phyloP scores from a whole-genome alignment of 768 basidiomycete species.

The Chalciporus piperatus region DNA sequence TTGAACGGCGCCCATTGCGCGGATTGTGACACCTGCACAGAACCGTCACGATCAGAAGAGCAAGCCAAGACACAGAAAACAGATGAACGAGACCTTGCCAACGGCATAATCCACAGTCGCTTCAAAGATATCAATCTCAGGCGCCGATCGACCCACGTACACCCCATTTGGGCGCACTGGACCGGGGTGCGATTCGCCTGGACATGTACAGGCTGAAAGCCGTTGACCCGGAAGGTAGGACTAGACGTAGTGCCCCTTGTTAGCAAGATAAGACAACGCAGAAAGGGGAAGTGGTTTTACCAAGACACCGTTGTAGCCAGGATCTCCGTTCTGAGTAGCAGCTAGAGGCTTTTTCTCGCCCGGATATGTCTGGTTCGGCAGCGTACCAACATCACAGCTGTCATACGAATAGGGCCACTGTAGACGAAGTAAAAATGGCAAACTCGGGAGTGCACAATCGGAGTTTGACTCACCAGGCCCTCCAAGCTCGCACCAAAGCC shows the following conservation, averaged over 20 bases:
- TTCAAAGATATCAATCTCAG: conserved; percentile 62
- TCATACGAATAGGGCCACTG: conserved; percentile 56
- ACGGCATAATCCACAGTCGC: conserved; percentile 35
- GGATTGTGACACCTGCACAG: conserved; percentile 48
- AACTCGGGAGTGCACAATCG: background rate
- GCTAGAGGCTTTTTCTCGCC: conserved; percentile 43
- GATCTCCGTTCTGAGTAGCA: conserved; percentile 40
- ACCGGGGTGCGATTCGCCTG: conserved; percentile 56
- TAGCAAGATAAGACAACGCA: background rate
- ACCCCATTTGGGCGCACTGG: conserved; percentile 46
- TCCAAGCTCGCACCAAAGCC: conserved; percentile 58
- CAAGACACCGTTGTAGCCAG: conserved; percentile 24
- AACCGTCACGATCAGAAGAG: conserved; percentile 8
- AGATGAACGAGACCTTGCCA: conserved; percentile 32
- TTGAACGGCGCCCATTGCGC: conserved; percentile 43
- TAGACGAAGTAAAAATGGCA: conserved; percentile 2
- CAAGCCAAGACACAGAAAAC: background rate
- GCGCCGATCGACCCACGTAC: conserved; percentile 52
- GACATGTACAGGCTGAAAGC: conserved; percentile 57
- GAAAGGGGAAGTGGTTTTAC: conserved; percentile 12
- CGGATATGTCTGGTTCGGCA: conserved; percentile 67
- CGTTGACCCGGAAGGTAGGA: conserved; percentile 58
- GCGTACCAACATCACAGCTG: conserved; percentile 74
- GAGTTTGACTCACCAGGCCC: conserved; percentile 51
- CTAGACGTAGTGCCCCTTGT: conserved; percentile 2